Base-by-base conservation (phyloP, 2,329 filamentous ascomycete species). In the Botrytis paeoniae region DNA sequence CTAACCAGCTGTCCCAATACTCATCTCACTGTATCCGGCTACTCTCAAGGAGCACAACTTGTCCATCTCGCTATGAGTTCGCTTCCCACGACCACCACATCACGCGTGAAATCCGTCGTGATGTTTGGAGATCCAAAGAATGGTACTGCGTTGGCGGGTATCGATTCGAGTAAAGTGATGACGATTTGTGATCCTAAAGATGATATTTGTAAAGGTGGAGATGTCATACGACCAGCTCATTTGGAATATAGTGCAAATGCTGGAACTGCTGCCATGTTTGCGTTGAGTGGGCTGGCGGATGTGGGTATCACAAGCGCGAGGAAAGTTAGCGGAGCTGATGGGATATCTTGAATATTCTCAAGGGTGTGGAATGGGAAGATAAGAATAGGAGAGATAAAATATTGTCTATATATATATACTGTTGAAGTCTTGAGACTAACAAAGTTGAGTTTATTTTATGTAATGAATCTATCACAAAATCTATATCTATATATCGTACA, bases 51-150 rank as follows among this genome's bases (percentile, higher is more conserved):
- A n/a, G 78, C 78, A 0, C 78, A 80, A 72, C 62, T 80, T 10
- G 75, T 80, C 25, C 78, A 80, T 48, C 73, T 75, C 1, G 76
- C 78, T 2, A 73, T 74, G n/a, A 25, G 75, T 20, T 64, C 69
- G 1, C 70, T 79, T 0, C 72, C 77, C 8, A 10, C 66, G 9
- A 74, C 69, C 48, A 76, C 73, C 6, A 74, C 75, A 1, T 70
- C 76, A 1, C 73, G 77, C 48, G 77, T 80, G 43, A 65, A 74
- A 41, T 75, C 74, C 4, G 72, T 78, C 3, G 69, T 79, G 2
- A 65, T 79, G 10, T 78, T 80, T 54, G 78, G 78, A 0, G 78
- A 80, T n/a, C 77, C 78, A 3, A 75, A 76, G 61, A 79, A 79
- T 59, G 78, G 77, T 43, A 78, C 77, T 2, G 75, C 73, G 8